Base-by-base conservation (phyloP, 805 yeast species). In the Spathaspora arborariae region DNA sequence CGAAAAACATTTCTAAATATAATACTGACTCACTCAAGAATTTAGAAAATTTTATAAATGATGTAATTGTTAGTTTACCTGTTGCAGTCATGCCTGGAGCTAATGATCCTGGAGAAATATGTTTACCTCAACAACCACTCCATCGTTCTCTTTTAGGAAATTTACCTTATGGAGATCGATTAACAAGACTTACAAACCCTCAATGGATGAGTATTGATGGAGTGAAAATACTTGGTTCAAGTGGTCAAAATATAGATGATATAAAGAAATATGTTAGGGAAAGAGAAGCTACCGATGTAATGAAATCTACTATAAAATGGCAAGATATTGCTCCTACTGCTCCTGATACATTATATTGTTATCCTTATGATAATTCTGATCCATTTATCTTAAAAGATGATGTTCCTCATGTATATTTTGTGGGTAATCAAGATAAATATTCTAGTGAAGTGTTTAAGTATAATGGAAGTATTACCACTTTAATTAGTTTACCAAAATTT, bases 311-410 rank as follows among this genome's bases (percentile, higher is more conserved):
- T 0, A 59, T 94, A 33, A 67, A 70, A 40, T 91, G 97, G 96
- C 92, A 90, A 57, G 88, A 88, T 58, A 72, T 88, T 20, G 82
- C 88, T 0, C 99, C 99, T 2, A 90, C 97, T 0, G 96, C 97
- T 1, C 99, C 99, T 0, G 98, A 94, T 58, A 94, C 99, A 0
- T 67, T 94, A 38, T 85, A 91, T 76, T 83, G 96, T 53, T 90
- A 88, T 56, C 97, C 99, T 1, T 91, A 75, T 57, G 76, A 77
- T 9, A 79, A 81, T 20, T 56, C 60, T 1, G 98, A 94, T 63
- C 98, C 98, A 3, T 89, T 92, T 62, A 71, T 82, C 1, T 68
- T 94, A n/a, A 50, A 42, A 8, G 68, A 68, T 8, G 88, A 87
- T 56, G 80, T 87, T 15, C 98, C 98, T 0, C 91, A 89, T 60